Evolutionary conservation across 2,329 filamentous ascomycete genomes (phyloP).

Genomic region (Sclerotinia sclerotiorum): DNA sequence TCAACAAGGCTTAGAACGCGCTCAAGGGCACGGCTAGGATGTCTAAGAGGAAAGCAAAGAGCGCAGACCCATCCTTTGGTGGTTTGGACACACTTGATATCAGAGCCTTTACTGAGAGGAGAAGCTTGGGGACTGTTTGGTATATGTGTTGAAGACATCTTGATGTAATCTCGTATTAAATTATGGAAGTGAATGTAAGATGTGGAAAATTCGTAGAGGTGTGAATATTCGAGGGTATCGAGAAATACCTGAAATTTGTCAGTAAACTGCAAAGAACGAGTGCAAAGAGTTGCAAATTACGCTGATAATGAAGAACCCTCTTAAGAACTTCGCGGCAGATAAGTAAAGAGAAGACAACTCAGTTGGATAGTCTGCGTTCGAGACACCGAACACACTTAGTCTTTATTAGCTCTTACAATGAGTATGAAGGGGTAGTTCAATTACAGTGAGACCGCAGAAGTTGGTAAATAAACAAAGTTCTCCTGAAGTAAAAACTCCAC

Average conservation of each 20-base stretch:
- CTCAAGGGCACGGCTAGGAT: constrained; percentile 9
- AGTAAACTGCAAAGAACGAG: background rate
- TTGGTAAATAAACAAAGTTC: background rate
- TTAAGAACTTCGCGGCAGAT: background rate
- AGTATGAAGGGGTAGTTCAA: background rate
- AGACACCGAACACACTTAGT: background rate
- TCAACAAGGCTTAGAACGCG: background rate
- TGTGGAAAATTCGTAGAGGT: background rate
- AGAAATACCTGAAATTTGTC: background rate
- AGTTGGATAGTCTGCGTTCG: background rate
- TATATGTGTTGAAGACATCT: background rate
- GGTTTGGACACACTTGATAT: constrained; percentile 5
- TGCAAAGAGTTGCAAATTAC: background rate
- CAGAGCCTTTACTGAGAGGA: background rate
- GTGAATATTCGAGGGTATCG: background rate
- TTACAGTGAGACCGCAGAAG: background rate
- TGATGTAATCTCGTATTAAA: background rate
- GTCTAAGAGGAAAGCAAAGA: constrained; percentile 14
- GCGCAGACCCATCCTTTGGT: constrained; percentile 20
- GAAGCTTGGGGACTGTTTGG: background rate
- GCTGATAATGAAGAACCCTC: background rate
- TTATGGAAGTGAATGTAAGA: background rate
- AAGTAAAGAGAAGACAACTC: background rate
- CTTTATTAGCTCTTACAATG: background rate
- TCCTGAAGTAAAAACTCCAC: background rate